Evolutionary conservation across 805 yeast genomes (phyloP), one percentile per base, ranked within the genome.

Genomic region (Candida endomychidarum): DNA sequence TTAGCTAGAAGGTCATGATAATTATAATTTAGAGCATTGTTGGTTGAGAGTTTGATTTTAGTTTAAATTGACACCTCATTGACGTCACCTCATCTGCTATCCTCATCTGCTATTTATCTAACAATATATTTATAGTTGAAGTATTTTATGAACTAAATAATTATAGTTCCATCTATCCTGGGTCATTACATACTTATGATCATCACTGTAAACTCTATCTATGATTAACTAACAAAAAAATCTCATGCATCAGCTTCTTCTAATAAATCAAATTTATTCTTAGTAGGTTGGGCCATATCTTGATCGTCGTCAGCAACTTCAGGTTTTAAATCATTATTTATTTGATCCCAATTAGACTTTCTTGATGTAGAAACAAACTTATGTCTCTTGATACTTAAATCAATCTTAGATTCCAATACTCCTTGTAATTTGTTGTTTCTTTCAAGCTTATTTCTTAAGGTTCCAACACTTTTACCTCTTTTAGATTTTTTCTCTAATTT

Each of bases 331-430:
- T 47, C 41, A 8, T 41, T 41, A 29, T 50, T 84, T 40, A 82
- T 81, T 31, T 70, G 64, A 36, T 83, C 89, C 93, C 91, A 84
- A 11, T 78, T 82, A 0, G 86, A 64, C 57, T 82, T 83, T 59
- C 93, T 72, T 8, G 83, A 70, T 15, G 59, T 64, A 50, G 78
- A 83, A 20, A 83, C 79, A 49, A 67, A 75, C 50, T 71, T 80
- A 16, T 86, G 81, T 53, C 87, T 74, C 34, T 73, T 72, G 19
- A 81, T 75, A 48, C 87, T 79, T 49, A 77, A 79, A 47, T 76
- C 76, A 28, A 83, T 81, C 56, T 83, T 84, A 31, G 75, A 72
- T 14, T 78, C 72, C 38, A 83, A 63, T 34, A 74, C 72, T 23
- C 83, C 86, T 19, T 71, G 72, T 18, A 80, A 49, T 43, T 71